These are phyloP conservation scores for Schwanniomyces yamadae DNA, from an alignment of 805 yeast genomes.

Conservation along the genomic window DNA sequence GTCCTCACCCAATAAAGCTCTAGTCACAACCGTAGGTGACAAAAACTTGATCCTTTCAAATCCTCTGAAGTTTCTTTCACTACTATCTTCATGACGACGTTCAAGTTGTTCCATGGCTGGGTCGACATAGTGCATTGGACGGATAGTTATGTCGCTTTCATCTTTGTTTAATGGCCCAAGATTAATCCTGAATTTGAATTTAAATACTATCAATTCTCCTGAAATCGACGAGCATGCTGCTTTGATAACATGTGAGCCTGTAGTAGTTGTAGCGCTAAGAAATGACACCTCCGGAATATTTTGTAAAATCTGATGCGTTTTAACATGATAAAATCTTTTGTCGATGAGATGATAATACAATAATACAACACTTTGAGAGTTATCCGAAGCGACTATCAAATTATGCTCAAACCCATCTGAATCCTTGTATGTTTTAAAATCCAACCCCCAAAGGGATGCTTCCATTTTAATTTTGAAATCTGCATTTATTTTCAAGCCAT, in stretches of 20 bases:
- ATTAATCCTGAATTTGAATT: conserved; percentile 26
- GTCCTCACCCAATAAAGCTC: conserved; percentile 43
- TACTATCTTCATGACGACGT: conserved; percentile 9
- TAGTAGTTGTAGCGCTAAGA: conserved; percentile 14
- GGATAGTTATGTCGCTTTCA: conserved; percentile 12
- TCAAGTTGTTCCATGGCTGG: conserved; percentile 26
- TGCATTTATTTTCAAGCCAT: conserved; percentile 21
- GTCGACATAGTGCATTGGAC: conserved; percentile 23
- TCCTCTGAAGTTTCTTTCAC: conserved; percentile 5
- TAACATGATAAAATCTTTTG: conserved; percentile 27
- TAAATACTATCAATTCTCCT: conserved; percentile 44
- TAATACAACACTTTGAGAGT: conserved; percentile 46
- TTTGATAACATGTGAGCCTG: conserved; percentile 24
- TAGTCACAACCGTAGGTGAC: conserved; percentile 24
- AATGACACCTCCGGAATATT: conserved; percentile 57
- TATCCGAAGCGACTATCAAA: conserved; percentile 53
- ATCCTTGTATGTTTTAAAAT: conserved; percentile 28
- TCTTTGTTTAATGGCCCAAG: conserved; percentile 25
- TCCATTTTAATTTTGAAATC: conserved; percentile 31
- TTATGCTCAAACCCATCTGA: conserved; percentile 19
- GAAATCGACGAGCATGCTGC: conserved; percentile 44
- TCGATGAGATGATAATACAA: conserved; percentile 32
- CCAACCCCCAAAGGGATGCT: conserved; percentile 65
- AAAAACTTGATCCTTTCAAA: conserved; percentile 24
- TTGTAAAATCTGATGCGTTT: conserved; percentile 46